These are phyloP conservation scores for Alternaria novae-zelandiae DNA, from an alignment of 2,329 filamentous ascomycete species.

Conservation along the genomic window DNA sequence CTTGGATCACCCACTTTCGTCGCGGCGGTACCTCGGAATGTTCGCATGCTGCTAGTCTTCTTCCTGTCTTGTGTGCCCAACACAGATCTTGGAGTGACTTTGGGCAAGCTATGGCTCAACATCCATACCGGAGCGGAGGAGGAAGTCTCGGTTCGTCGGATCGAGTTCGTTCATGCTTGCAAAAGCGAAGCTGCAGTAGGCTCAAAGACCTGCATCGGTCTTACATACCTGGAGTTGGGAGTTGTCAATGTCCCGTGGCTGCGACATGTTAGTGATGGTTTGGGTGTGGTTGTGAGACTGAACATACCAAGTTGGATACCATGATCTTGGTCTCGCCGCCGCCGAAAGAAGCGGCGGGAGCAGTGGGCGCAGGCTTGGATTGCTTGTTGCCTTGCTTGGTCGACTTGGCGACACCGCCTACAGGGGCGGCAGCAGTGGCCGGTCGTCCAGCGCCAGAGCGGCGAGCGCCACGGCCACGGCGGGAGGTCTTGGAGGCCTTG, in stretches of 20 bases:
- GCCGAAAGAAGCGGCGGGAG: slow-evolving; percentile 63
- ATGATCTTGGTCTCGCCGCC: slow-evolving; percentile 93
- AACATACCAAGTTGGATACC: slow-evolving; percentile 94
- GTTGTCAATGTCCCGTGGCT: slow-evolving; percentile 97
- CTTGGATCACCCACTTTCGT: slow-evolving; percentile 35
- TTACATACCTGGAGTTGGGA: slow-evolving; percentile 99
- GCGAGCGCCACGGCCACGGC: slow-evolving; percentile 56
- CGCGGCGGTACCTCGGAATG: slow-evolving; percentile 31
- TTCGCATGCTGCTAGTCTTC: slow-evolving; percentile 42
- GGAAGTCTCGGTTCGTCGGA: slow-evolving; percentile 35
- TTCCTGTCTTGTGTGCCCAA: slow-evolving; percentile 42
- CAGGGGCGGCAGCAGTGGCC: slow-evolving; percentile 69
- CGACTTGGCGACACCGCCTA: slow-evolving; percentile 86
- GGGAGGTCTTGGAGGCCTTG: slow-evolving; percentile 65
- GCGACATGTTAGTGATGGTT: slow-evolving; percentile 55
- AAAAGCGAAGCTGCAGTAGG: slow-evolving; percentile 43
- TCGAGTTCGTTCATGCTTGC: slow-evolving; percentile 43
- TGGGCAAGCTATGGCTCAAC: slow-evolving; percentile 37
- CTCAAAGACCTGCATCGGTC: slow-evolving; percentile 60
- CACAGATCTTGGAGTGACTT: slow-evolving; percentile 36
- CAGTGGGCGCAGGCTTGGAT: slow-evolving; percentile 67
- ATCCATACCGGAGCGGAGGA: slow-evolving; percentile 27
- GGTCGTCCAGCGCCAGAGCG: slow-evolving; percentile 57
- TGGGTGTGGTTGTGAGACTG: neutral
- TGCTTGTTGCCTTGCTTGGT: slow-evolving; percentile 63